Evolutionary conservation across 2,329 filamentous ascomycete genomes (phyloP).

Genomic region (Cladophialophora psammophila): DNA sequence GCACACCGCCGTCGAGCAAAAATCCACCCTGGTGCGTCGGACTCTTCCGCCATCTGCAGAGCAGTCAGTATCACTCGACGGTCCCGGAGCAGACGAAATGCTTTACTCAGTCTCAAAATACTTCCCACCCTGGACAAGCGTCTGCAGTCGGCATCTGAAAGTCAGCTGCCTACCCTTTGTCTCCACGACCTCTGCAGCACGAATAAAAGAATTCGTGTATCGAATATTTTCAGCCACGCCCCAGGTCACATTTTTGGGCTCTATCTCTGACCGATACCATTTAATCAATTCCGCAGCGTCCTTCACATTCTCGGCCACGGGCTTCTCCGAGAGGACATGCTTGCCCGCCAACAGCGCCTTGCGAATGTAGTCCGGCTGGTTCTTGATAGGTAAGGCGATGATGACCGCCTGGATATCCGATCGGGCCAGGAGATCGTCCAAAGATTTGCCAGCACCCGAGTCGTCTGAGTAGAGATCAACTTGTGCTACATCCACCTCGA

Average conservation of each 20-base stretch:
- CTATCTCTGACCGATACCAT: slow-evolving; percentile 58
- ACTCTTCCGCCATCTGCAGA: slow-evolving; percentile 59
- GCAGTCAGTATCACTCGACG: slow-evolving; percentile 51
- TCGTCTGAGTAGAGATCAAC: slow-evolving; percentile 66
- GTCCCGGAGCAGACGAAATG: not conserved
- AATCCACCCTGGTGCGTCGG: slow-evolving; percentile 67
- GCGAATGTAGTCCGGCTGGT: slow-evolving; percentile 60
- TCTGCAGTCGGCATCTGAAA: slow-evolving; percentile 59
- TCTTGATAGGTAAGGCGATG: slow-evolving; percentile 62
- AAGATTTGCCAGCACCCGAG: slow-evolving; percentile 52
- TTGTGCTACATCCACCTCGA: slow-evolving; percentile 46
- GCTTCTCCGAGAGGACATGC: slow-evolving; percentile 65
- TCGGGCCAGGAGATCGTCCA: slow-evolving; percentile 56
- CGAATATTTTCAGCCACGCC: slow-evolving; percentile 66
- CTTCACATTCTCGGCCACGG: slow-evolving; percentile 62
- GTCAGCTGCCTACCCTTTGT: slow-evolving; percentile 58
- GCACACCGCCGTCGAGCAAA: slow-evolving; percentile 65
- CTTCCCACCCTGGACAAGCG: slow-evolving; percentile 59
- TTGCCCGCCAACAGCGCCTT: slow-evolving; percentile 60
- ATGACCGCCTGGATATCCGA: slow-evolving; percentile 60
- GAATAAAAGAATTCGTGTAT: slow-evolving; percentile 58
- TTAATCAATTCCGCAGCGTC: slow-evolving; percentile 59
- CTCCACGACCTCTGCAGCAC: slow-evolving; percentile 55
- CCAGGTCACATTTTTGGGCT: slow-evolving; percentile 51
- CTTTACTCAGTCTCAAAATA: slow-evolving; percentile 56